Evolutionary conservation across 257 asterid genomes (phyloP).

Genomic region (Dorcoceras hygrometricum): DNA sequence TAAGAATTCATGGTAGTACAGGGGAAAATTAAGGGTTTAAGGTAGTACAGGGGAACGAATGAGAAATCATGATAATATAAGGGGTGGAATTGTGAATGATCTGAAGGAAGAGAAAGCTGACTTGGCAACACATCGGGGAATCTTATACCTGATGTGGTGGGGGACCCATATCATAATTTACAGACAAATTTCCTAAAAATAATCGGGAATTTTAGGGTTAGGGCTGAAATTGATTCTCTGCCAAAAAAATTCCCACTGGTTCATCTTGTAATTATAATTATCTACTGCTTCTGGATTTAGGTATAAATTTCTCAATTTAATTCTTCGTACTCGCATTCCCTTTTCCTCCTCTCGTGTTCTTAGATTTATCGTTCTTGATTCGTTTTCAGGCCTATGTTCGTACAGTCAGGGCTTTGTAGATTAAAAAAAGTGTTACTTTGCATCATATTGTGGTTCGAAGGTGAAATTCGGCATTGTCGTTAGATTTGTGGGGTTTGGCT

Average conservation of each 20-base stretch:
- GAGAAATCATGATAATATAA: neutral
- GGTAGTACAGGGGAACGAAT: neutral
- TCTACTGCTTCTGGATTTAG: slow-evolving; percentile 18
- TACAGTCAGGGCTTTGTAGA: slow-evolving; percentile 26
- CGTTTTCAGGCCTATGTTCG: slow-evolving; percentile 3
- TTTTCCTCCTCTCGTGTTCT: slow-evolving; percentile 11
- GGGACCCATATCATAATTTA: slow-evolving; percentile 27
- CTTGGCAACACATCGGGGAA: slow-evolving; percentile 28
- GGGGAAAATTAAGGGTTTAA: neutral
- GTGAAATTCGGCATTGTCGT: slow-evolving; percentile 21
- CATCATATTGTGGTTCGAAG: slow-evolving; percentile 25
- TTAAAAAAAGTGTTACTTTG: slow-evolving; percentile 18
- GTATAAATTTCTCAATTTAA: slow-evolving; percentile 24
- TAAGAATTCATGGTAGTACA: neutral
- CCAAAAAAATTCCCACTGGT: slow-evolving; percentile 27
- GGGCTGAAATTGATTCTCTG: slow-evolving; percentile 28
- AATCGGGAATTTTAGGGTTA: slow-evolving; percentile 37
- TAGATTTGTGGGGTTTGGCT: slow-evolving; percentile 21
- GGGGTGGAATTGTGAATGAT: neutral
- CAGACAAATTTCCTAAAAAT: slow-evolving; percentile 17
- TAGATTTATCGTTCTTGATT: slow-evolving; percentile 3
- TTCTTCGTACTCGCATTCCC: slow-evolving; percentile 23
- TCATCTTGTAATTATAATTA: slow-evolving; percentile 9
- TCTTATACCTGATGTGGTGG: slow-evolving; percentile 12
- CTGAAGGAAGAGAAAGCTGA: slow-evolving; percentile 22